These are phyloP conservation scores for Ogataea degrootiae DNA, from an alignment of 805 yeast genomes.

Conservation along the genomic window DNA sequence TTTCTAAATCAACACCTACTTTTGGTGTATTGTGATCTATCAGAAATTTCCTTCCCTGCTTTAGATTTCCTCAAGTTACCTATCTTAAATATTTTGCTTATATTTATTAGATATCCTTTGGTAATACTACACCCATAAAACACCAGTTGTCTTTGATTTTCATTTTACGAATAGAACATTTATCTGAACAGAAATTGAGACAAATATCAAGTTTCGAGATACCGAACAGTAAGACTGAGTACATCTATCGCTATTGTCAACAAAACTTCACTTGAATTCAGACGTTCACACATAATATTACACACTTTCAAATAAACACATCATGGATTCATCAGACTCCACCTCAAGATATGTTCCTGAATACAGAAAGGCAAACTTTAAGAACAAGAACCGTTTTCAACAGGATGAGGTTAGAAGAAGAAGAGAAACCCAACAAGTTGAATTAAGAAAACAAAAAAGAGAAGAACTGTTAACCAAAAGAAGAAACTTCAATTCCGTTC, in stretches of 20 bases:
- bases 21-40: too few relatives aligned
- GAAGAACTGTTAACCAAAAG: constrained; percentile 93
- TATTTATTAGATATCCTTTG: too few relatives aligned
- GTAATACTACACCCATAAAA: too few relatives aligned
- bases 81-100: too few relatives aligned
- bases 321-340: constrained; percentile 52
- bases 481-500: constrained; percentile 56
- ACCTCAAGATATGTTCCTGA: constrained; percentile 89
- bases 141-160: too few relatives aligned
- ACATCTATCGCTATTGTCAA: too few relatives aligned
- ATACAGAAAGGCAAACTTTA: constrained; percentile 93
- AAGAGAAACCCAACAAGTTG: constrained; percentile 96
- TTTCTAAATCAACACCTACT: too few relatives aligned
- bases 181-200: too few relatives aligned
- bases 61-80: too few relatives aligned
- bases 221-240: neutral
- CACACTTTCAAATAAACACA: neutral
- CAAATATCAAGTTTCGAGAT: too few relatives aligned
- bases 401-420: constrained; percentile 97
- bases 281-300: neutral
- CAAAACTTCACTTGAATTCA: neutral
- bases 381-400: constrained; percentile 89
- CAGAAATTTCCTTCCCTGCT: too few relatives aligned
- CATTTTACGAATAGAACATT: too few relatives aligned
- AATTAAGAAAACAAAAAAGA: constrained; percentile 91